Conservation (phyloP, 208 protist genomes). For the Wallacemonas sp. region DNA sequence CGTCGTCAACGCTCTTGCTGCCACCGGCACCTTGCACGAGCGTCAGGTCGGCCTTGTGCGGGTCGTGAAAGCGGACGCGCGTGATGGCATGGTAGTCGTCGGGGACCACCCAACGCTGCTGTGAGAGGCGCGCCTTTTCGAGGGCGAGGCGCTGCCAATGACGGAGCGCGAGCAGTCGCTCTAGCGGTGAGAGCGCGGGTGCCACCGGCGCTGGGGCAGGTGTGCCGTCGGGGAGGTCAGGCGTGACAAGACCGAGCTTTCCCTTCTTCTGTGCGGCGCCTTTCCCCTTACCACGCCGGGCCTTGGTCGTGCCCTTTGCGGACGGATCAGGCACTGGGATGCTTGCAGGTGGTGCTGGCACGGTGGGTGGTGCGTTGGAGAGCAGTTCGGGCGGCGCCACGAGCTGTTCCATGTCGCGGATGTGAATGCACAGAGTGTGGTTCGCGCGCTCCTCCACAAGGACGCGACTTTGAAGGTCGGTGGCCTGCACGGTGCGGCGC, state of each 20-base stretch:
- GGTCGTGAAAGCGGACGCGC: slow-evolving; percentile 65
- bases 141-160: slow-evolving; percentile 56
- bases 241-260: background rate
- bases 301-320: slow-evolving; percentile 1
- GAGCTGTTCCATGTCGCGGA: slow-evolving; percentile 83
- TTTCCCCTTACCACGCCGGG: background rate
- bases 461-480: slow-evolving; percentile 51
- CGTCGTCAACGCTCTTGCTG: slow-evolving; percentile 52
- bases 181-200: slow-evolving; percentile 36
- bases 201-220: background rate
- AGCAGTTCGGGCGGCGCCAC: slow-evolving; percentile 68
- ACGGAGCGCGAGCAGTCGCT: slow-evolving; percentile 62
- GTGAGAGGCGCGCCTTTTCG: slow-evolving; percentile 36
- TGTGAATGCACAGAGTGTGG: slow-evolving; percentile 74
- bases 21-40: slow-evolving; percentile 58
- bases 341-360: background rate
- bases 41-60: slow-evolving; percentile 48
- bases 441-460: slow-evolving; percentile 69
- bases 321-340: background rate
- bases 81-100: slow-evolving; percentile 77
- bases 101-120: slow-evolving; percentile 44
- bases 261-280: background rate
- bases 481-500: slow-evolving; percentile 21
- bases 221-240: background rate
- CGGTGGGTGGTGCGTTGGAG: background rate